phyloP scores from a whole-genome alignment of 148 eudicot genomes.

The Linanthus parryae region DNA sequence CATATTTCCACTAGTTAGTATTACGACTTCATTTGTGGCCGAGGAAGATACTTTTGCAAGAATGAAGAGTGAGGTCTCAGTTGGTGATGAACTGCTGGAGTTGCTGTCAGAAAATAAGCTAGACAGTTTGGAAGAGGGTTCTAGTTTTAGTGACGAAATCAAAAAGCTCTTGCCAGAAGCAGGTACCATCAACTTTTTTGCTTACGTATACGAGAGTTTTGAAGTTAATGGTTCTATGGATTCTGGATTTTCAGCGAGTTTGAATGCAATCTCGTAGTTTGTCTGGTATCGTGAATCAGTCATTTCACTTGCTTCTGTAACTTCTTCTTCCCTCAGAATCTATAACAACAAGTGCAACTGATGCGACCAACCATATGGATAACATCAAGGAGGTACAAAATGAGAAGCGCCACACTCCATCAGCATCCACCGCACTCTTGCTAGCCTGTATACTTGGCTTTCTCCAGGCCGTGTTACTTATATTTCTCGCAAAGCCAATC shows the following conservation, averaged over 20 bases:
- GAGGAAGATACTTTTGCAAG: too few species aligned
- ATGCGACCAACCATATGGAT: neutral
- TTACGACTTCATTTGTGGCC: constrained; percentile 96
- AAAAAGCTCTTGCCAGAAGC: constrained; percentile 18
- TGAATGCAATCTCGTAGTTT: too few species aligned
- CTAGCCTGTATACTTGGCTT: constrained; percentile 73
- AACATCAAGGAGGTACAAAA: constrained; percentile 11
- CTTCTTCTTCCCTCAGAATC: constrained; percentile 17
- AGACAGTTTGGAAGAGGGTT: constrained; percentile 38
- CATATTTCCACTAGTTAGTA: constrained; percentile 83
- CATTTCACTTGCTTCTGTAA: too few species aligned
- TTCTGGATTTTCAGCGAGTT: too few species aligned
- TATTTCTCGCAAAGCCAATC: constrained; percentile 57
- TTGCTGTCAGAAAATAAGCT: constrained; percentile 20
- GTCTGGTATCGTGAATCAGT: too few species aligned
- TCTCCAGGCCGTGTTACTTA: constrained; percentile 56
- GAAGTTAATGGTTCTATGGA: neutral
- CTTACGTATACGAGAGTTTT: too few species aligned
- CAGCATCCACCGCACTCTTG: constrained; percentile 85
- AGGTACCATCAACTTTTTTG: too few species aligned
- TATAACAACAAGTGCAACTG: constrained; percentile 9
- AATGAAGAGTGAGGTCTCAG: constrained; percentile 15
- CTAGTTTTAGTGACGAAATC: constrained; percentile 6
- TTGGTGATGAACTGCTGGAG: constrained; percentile 10
- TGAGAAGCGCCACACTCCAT: constrained; percentile 61